Evolutionary conservation across 2,329 filamentous ascomycete species (phyloP), one percentile per base, ranked within the genome.

Genomic region (Neonectria punicea): DNA sequence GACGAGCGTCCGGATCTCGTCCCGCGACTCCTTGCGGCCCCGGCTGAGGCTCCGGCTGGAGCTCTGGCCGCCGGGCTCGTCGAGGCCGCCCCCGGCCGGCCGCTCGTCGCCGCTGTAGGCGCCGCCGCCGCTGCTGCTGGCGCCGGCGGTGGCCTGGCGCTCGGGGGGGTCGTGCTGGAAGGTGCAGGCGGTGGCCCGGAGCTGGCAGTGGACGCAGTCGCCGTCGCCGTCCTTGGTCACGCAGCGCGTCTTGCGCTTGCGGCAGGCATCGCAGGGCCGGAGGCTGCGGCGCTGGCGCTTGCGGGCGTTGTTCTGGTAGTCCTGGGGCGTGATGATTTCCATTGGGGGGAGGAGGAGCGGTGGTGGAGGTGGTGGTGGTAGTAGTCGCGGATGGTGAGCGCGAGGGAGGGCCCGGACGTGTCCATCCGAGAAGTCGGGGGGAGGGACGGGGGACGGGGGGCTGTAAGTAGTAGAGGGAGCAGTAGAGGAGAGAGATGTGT

Each of bases 201-300:
- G 67, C 65, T 74, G 73, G 66, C 74, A 75, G 51, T 75, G 72
- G 20, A 75, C 71, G 62, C 74, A 75, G 49, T 73, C 67, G 11
- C 67, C 64, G 16, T 75, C 69, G 55, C 73, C 74, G n/a, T 75
- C 69, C 44, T 74, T 73, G 25, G 72, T 75, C n/a, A 77, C 73
- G 66, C 76, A 78, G 53, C 76, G 74, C 53, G 74, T 76, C 66
- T 78, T 78, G 55, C 76, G 69, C 70, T 74, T 76, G 36, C 76
- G 75, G 46, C 76, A 78, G 53, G 76, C 73, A 41, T 78, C 76
- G 65, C 76, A 78, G 32, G 76, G 76, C 22, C 76, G 69, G 11
- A 69, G 66, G 46, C 70, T 75, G 50, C 75, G 74, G 20, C 73
- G 71, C 58, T 71, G 75, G 9, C 75, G 73, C 67, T 77, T 76